Evolutionary conservation across 495 filamentous ascomycete genomes (phyloP), one percentile per base, ranked within the genome.

Genomic region (Penicillium pulvis): DNA sequence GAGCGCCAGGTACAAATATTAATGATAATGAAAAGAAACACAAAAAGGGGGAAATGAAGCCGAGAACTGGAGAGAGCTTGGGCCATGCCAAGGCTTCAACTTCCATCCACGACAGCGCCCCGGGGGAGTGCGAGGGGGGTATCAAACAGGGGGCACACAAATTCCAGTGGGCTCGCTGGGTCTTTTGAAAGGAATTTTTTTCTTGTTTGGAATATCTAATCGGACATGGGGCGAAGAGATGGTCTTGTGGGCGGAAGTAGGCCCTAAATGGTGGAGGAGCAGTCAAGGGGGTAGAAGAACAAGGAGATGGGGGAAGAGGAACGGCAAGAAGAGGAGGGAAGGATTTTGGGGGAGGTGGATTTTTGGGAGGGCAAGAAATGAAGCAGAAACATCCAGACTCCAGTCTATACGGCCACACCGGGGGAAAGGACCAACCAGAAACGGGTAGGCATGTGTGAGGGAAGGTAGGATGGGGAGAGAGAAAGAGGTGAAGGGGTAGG

Each of bases 1-100:
- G 72, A 74, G 74, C 74, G 74, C 74, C 74, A 76, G 67, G 62
- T 57, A 58, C 31, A 45, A 61, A 11, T 41, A 41, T n/a, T 17
- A 41, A 23, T 23, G 20, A 23, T 23, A 23, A 23, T 23, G 20
- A 23, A 41, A 53, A 55, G 42, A 62, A 58, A 33, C 23, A 26
- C 42, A 43, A 48, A 56, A 33, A 56, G 43, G 42, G 56, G 46
- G 54, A 44, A 35, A 23, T 45, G 33, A 47, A 33, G 30, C 41
- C 19, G 48, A 51, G 53, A 47, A 53, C 33, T 49, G 51, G 49
- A 49, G 28, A 17, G 16, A 59, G 52, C 55, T 56, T 48, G 60
- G 56, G 23, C 42, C 39, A 53, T 26, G 30, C 54, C 54, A 56
- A 49, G 39, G 28, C 51, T 20, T 41, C 23, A 39, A 26, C 20